Evolutionary conservation across 257 asterid species (phyloP).

Genomic region (Misopates orontium): DNA sequence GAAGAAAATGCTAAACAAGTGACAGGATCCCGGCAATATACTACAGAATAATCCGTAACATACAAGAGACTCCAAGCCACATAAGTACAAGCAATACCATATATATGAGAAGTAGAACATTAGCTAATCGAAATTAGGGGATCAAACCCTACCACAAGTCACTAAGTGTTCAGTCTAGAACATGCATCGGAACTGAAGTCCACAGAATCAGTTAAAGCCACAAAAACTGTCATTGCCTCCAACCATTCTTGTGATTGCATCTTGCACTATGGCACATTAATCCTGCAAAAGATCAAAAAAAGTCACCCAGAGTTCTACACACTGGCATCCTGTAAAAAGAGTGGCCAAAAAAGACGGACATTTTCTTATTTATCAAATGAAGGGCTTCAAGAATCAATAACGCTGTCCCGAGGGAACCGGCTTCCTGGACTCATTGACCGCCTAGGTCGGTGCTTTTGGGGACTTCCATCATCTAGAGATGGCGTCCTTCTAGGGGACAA

Average conservation of each 20-base stretch:
- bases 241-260: conserved; percentile 18
- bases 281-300: conserved; percentile 24
- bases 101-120: background rate
- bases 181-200: conserved; percentile 7
- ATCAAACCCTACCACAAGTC: conserved; percentile 13
- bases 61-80: background rate
- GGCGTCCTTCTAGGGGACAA: conserved; percentile 29
- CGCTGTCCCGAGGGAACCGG: conserved; percentile 12
- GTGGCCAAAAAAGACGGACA: background rate
- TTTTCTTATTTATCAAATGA: conserved; percentile 8
- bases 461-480: conserved; percentile 30
- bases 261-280: conserved; percentile 3
- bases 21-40: background rate
- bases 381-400: conserved; percentile 24
- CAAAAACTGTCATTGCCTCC: background rate
- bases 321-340: background rate
- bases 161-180: conserved; percentile 14
- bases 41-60: background rate
- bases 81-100: background rate
- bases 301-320: background rate
- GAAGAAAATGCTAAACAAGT: background rate
- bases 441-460: conserved; percentile 20
- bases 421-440: conserved; percentile 28
- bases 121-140: background rate
- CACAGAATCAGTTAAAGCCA: conserved; percentile 14